Base-by-base conservation (phyloP, 805 yeast genomes). In the Metschnikowia drakensbergensis region DNA sequence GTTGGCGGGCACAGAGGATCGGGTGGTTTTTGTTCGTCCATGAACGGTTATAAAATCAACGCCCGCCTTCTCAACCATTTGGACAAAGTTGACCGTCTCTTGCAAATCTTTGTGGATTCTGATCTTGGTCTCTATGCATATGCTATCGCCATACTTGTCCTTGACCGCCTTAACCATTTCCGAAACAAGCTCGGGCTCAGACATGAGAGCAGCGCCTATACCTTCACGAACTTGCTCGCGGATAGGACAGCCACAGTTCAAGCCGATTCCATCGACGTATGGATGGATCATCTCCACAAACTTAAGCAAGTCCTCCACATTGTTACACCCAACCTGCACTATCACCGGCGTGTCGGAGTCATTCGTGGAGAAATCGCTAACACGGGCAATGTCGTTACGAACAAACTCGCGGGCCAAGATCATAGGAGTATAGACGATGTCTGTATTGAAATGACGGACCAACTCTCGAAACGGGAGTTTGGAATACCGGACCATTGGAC, bases 171-270 rank as follows among this genome's bases (percentile, higher is more conserved):
- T 68, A 5, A 94, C 96, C 96, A 94, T 87, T 3, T 77, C 74
- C 1, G 91, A 80, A 4, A 94, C 94, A 43, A 83, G 69, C 33
- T 88, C 90, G 1, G 91, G 86, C 53, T 87, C 83, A 27, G 83
- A 74, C 88, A 94, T 91, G 48, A 94, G 74, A 0, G 97, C 97
- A 2, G 97, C 97, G 4, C 99, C 99, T 11, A 94, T 91, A 25
- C 98, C 99, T 64, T 90, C 97, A 38, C 96, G 75, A 10, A 88
- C 87, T 65, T 94, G 98, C 54, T 92, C 98, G 53, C 84, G 86
- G 45, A 94, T 90, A 1, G 99, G 99, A 68, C 99, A 94, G 0
- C 99, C 99, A 67, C 98, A 94, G 71, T 94, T 94, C 49, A 94
- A 75, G 0, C 98, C 97, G 37, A 94, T 82, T 0, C 95, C 99